A percentile compares a stretch with the other conserved stretches of the same genome.
These are phyloP conservation scores for Tuber indicum DNA, from an alignment of 495 filamentous ascomycete genomes.

Conservation along the genomic window DNA sequence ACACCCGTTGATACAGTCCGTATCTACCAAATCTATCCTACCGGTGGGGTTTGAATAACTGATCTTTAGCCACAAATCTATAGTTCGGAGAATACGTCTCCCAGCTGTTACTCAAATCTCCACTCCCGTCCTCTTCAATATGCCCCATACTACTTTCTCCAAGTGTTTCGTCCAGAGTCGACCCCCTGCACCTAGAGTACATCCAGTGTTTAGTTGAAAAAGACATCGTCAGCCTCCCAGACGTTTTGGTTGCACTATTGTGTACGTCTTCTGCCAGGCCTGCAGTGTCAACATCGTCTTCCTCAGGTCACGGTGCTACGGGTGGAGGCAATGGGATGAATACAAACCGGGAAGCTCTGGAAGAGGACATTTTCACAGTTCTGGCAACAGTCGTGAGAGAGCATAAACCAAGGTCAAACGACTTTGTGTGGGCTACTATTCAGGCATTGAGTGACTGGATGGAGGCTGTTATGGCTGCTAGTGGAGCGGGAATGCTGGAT, in stretches of 20 bases:
- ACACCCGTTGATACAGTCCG: conserved; percentile 30
- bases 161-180: conserved; percentile 21
- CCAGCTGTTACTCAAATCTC: conserved; percentile 35
- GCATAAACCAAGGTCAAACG: conserved; percentile 33
- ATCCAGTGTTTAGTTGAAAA: conserved; percentile 37
- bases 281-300: conserved; percentile 14
- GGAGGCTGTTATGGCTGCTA: conserved; percentile 48
- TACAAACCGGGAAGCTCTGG: conserved; percentile 28
- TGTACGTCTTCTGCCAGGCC: conserved; percentile 26
- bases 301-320: background rate
- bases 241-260: conserved; percentile 33
- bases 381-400: conserved; percentile 27
- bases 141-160: conserved; percentile 37
- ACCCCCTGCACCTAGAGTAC: conserved; percentile 39
- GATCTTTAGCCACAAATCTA: background rate
- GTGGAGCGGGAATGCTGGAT: conserved; percentile 44
- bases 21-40: background rate
- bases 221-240: conserved; percentile 33
- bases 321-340: conserved; percentile 9
- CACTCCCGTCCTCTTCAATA: conserved; percentile 28
- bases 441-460: conserved; percentile 39
- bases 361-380: conserved; percentile 35
- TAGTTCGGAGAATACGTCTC: conserved; percentile 37
- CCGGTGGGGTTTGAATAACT: background rate
- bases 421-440: conserved; percentile 37